Base-by-base conservation (phyloP, 768 basidiomycete genomes). In the Clitopilus passeckerianus region DNA sequence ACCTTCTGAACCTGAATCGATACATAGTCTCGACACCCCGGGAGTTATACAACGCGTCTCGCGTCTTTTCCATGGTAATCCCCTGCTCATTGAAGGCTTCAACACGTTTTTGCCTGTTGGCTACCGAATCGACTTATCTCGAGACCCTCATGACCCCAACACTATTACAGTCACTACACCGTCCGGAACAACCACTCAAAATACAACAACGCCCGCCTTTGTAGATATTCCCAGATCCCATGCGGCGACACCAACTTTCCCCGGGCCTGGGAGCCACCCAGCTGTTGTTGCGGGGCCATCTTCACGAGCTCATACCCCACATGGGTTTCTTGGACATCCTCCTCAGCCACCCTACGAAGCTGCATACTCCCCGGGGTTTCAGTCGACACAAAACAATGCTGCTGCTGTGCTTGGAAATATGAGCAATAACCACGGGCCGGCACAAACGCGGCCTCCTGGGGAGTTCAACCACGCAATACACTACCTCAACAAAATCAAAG, bases 401-500 rank as follows among this genome's bases (percentile, higher is more conserved):
- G 86, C 86, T 0, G 89, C 86, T 1, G 80, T 89, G 60, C 78
- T 91, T 20, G 84, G 86, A 27, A 83, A 81, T 54, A 76, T 89
- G 62, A 81, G 77, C 64, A 77, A 77, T 61, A 80, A 76, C 64
- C 77, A 78, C 61, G 79, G 77, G 43, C 71, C 77, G 15, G 74
- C 78, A 37, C 84, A 85, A 63, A 74, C 76, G 62, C 83, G 82
- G 57, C 78, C 82, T 12, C 70, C 80, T 10, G 83, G 79, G 60
- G 89, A 98, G 68, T 97, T 94, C 76, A 89, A 90, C 71, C 89
- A 96, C 67, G 97, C 97, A 14, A 98, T 98, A 63, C 87, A 93
- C 66, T 99, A 95, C 71, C 87, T 99, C 66, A 98, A 97, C 83
- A 96, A 95, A 79, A 98, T 99, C 79, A 98, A 98, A 75, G 87